These are phyloP conservation scores for Limonium bicolor DNA, from an alignment of 148 eudicot species.

Conservation along the genomic window DNA sequence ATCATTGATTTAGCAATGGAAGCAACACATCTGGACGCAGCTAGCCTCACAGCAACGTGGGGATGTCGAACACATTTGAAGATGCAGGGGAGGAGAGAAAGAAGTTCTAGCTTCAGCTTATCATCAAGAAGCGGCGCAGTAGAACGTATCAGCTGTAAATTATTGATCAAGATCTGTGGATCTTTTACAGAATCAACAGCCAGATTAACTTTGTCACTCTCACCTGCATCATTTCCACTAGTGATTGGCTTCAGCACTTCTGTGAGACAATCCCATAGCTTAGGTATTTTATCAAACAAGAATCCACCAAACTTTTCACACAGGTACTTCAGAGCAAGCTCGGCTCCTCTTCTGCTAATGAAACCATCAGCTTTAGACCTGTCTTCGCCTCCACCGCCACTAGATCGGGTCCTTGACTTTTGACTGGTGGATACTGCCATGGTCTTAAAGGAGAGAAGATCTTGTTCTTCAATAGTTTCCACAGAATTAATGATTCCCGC, in stretches of 20 bases:
- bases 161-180: slow-evolving; percentile 86
- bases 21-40: slow-evolving; percentile 89
- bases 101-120: slow-evolving; percentile 48
- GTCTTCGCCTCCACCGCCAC: slow-evolving; percentile 55
- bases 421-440: slow-evolving; percentile 35
- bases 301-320: slow-evolving; percentile 65
- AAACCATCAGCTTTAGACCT: slow-evolving; percentile 79
- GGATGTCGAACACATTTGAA: slow-evolving; percentile 81
- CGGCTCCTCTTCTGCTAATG: slow-evolving; percentile 89
- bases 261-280: slow-evolving; percentile 91
- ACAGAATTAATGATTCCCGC: slow-evolving; percentile 61
- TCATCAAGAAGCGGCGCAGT: slow-evolving; percentile 72
- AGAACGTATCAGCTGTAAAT: slow-evolving; percentile 90
- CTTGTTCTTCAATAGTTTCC: slow-evolving; percentile 78
- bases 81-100: slow-evolving; percentile 87
- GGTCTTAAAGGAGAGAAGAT: slow-evolving; percentile 44
- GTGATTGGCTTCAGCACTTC: slow-evolving; percentile 73
- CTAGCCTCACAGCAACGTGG: slow-evolving; percentile 90
- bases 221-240: slow-evolving; percentile 19
- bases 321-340: slow-evolving; percentile 81
- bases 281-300: slow-evolving; percentile 79
- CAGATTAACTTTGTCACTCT: slow-evolving; percentile 28
- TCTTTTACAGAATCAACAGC: slow-evolving; percentile 52
- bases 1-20: slow-evolving; percentile 92
- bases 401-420: slow-evolving; percentile 45